Percentiles rank a stretch among this genome's conserved stretches.
These are phyloP conservation scores for Hanseniaspora lindneri DNA, from an alignment of 805 yeast species.

Conservation along the genomic window DNA sequence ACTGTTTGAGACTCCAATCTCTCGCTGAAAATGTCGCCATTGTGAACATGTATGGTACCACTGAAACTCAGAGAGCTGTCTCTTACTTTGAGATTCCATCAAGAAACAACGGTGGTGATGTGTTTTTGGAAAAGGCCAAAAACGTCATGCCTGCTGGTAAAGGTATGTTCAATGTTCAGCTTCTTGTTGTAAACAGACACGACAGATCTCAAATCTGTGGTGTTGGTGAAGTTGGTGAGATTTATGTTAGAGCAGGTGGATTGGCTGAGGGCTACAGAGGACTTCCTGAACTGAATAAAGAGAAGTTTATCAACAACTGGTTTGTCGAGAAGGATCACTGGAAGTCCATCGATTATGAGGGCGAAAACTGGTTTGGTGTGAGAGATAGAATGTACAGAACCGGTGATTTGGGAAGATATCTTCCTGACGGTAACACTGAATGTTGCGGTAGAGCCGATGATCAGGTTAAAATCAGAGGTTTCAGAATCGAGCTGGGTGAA, in stretches of 20 bases:
- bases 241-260: constrained; percentile 96
- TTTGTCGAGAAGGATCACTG: constrained; percentile 58
- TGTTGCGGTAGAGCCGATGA: constrained; percentile 99
- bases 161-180: constrained; percentile 93
- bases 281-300: constrained; percentile 73
- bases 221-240: constrained; percentile 97
- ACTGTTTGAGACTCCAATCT: constrained; percentile 83
- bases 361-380: constrained; percentile 72
- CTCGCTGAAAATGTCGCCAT: constrained; percentile 80
- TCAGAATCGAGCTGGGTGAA: constrained; percentile 96
- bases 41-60: constrained; percentile 98
- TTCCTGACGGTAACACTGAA: constrained; percentile 95
- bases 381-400: constrained; percentile 93
- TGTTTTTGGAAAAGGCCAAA: constrained; percentile 70
- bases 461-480: constrained; percentile 96
- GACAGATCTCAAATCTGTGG: constrained; percentile 88
- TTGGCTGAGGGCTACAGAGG: constrained; percentile 93
- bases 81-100: constrained; percentile 84
- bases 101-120: constrained; percentile 46
- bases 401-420: constrained; percentile 92
- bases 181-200: constrained; percentile 82
- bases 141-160: constrained; percentile 97
- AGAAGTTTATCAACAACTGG: constrained; percentile 89
- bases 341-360: constrained; percentile 42
- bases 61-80: constrained; percentile 97